Percentiles rank a stretch among this genome's conserved stretches.
Evolutionary conservation across 2,329 filamentous ascomycete species (phyloP).

Genomic region (Neocatenulostroma microsporum): DNA sequence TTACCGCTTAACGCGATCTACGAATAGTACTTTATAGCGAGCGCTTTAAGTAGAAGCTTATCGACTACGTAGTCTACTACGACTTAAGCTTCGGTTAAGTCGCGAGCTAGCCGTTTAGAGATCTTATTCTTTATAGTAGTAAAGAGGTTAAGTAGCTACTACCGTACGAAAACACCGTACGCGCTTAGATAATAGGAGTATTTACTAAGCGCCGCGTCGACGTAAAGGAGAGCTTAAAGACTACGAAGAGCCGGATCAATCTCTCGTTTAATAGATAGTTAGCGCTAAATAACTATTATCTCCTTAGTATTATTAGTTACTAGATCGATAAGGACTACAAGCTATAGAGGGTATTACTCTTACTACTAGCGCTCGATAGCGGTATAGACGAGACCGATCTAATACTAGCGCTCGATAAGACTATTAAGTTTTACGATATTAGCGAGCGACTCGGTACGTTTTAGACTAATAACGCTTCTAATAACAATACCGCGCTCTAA

Average conservation of each 20-base stretch:
- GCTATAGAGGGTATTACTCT: background rate
- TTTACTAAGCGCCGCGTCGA: conserved; percentile 2
- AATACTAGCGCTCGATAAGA: background rate
- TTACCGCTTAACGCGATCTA: no score
- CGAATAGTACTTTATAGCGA: conserved; percentile 1
- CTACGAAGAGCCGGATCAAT: conserved; percentile 1
- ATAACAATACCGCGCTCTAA: conserved; percentile 4
- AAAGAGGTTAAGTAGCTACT: background rate
- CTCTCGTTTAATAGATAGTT: conserved; percentile 5
- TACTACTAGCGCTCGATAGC: background rate
- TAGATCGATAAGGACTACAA: conserved; percentile 3
- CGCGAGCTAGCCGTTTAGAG: background rate
- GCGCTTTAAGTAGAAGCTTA: conserved; percentile 3
- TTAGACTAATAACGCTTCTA: conserved; percentile 5
- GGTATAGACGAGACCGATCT: background rate
- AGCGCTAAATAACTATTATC: background rate
- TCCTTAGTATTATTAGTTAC: conserved; percentile 5
- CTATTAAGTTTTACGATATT: conserved; percentile 5
- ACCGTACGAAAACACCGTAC: conserved; percentile 1
- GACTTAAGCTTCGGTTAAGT: conserved; percentile 4
- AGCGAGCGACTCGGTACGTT: conserved; percentile 2
- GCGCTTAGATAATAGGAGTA: conserved; percentile 2
- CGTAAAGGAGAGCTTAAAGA: conserved; percentile 2
- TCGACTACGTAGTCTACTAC: conserved; percentile 3
- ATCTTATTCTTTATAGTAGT: conserved; percentile 4